phyloP scores from a whole-genome alignment of 2,329 filamentous ascomycete genomes.

The Phialophora tarda region DNA sequence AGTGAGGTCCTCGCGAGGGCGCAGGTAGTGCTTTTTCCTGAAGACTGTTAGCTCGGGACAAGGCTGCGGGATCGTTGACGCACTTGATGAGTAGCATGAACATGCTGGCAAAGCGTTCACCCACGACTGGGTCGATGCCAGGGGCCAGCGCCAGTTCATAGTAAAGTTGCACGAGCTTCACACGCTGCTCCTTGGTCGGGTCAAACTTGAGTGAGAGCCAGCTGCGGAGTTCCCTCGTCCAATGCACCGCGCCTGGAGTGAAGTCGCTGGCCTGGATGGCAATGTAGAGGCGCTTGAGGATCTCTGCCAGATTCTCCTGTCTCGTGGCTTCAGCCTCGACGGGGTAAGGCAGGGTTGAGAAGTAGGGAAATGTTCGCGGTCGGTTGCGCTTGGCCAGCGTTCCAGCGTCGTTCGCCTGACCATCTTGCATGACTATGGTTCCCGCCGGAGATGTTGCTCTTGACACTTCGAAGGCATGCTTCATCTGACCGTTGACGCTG shows the following conservation, averaged over 20 bases:
- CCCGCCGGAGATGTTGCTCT: conserved; percentile 82
- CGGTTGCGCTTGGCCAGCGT: conserved; percentile 70
- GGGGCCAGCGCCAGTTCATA: conserved; percentile 92
- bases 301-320: conserved; percentile 79
- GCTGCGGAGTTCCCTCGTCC: conserved; percentile 92
- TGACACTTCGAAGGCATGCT: conserved; percentile 65
- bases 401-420: conserved; percentile 53
- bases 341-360: conserved; percentile 83
- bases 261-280: conserved; percentile 92
- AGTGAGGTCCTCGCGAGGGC: conserved; percentile 83
- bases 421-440: conserved; percentile 55
- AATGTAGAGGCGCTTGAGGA: conserved; percentile 92
- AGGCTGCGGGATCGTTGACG: conserved; percentile 42
- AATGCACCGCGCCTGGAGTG: conserved; percentile 88
- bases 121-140: conserved; percentile 78
- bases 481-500: conserved; percentile 25
- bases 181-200: conserved; percentile 80
- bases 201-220: conserved; percentile 99
- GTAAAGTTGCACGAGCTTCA: conserved; percentile 86
- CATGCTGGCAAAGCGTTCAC: conserved; percentile 95
- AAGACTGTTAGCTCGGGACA: conserved; percentile 39
- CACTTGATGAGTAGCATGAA: conserved; percentile 94
- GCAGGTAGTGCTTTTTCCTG: conserved; percentile 94
- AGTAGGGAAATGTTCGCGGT: conserved; percentile 91
- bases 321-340: conserved; percentile 81